A percentile compares a stretch with the other conserved stretches of the same genome.
These are phyloP conservation scores for Phoenix dactylifera DNA, from an alignment of 176 grass and related monocot species.

Conservation along the genomic window DNA sequence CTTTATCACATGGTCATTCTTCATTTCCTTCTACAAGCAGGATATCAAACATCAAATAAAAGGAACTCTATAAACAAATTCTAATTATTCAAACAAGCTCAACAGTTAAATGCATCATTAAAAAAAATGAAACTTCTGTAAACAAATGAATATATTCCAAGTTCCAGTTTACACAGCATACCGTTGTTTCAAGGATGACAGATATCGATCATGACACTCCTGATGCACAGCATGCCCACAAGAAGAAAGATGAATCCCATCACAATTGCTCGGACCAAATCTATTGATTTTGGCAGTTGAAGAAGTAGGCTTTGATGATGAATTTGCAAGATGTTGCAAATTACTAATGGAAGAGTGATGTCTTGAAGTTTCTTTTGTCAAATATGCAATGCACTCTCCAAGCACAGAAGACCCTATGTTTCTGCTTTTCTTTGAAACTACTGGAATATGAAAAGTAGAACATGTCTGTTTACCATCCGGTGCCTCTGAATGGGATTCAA, in stretches of 20 bases:
- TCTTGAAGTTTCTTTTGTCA: conserved; percentile 43
- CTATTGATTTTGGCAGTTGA: conserved; percentile 31
- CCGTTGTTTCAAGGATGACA: conserved; percentile 97
- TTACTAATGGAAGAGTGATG: conserved; percentile 24
- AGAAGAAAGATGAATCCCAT: conserved; percentile 92
- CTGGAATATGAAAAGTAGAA: conserved; percentile 21
- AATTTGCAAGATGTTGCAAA: conserved; percentile 19
- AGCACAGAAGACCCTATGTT: conserved; percentile 53
- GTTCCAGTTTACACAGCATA: conserved; percentile 10
- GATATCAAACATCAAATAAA: too few relatives aligned
- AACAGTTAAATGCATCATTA: too few relatives aligned
- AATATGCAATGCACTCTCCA: conserved; percentile 61
- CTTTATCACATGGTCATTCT: too few relatives aligned
- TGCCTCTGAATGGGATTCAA: conserved; percentile 12
- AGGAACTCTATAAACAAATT: too few relatives aligned
- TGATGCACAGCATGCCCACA: conserved; percentile 99
- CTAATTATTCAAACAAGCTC: too few relatives aligned
- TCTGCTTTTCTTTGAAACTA: conserved; percentile 48
- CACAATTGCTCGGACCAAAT: conserved; percentile 79
- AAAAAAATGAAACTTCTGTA: too few relatives aligned
- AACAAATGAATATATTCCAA: too few relatives aligned
- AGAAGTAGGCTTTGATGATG: conserved; percentile 24
- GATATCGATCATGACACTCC: conserved; percentile 88
- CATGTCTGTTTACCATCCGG: conserved; percentile 28
- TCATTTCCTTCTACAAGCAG: too few relatives aligned